phyloP scores from a whole-genome alignment of 1,284 basidiomycete genomes.

The Ustilago crameri region DNA sequence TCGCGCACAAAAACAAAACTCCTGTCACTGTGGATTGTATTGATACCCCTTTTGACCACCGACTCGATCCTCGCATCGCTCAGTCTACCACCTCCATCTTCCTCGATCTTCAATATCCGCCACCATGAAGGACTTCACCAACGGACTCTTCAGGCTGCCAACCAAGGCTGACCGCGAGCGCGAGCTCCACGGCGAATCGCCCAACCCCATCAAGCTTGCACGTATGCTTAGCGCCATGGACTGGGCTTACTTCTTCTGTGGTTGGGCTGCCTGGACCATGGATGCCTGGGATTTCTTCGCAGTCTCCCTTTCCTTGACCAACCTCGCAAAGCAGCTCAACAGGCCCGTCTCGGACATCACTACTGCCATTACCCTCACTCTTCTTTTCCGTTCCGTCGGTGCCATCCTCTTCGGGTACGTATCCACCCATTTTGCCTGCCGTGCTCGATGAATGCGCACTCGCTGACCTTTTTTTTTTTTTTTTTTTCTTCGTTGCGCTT shows the following conservation, averaged over 20 bases:
- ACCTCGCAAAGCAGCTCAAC: constrained; percentile 35
- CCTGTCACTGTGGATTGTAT: too few species aligned
- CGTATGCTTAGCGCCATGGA: constrained; percentile 57
- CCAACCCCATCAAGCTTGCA: constrained; percentile 62
- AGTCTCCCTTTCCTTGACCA: constrained; percentile 57
- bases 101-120: background rate
- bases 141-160: constrained; percentile 64
- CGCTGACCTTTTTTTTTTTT: background rate
- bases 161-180: constrained; percentile 55
- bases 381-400: constrained; percentile 87
- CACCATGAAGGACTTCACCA: constrained; percentile 57
- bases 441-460: too few species aligned
- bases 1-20: too few species aligned
- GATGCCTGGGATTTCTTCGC: constrained; percentile 66
- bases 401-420: constrained; percentile 78
- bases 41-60: too few species aligned
- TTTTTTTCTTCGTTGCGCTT: background rate
- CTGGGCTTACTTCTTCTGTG: constrained; percentile 56
- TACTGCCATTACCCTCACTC: constrained; percentile 86
- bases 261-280: constrained; percentile 63
- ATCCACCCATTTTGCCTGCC: too few species aligned
- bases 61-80: background rate
- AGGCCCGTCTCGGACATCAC: constrained; percentile 43
- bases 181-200: constrained; percentile 56
- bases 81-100: background rate